Evolutionary conservation across 306 rosid species (phyloP).

Genomic region (Quercus suber): DNA sequence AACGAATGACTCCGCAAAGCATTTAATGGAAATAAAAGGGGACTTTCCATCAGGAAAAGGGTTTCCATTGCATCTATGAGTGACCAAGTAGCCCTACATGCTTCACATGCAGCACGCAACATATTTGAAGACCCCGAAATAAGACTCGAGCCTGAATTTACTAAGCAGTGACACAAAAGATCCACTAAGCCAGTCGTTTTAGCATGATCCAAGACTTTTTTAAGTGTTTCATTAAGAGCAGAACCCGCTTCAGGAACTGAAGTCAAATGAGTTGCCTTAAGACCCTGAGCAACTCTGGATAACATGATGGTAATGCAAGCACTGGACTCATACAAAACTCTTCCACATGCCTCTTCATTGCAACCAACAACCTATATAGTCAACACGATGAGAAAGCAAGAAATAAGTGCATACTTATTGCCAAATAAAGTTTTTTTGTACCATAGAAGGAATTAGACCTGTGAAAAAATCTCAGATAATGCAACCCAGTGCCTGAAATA

Average conservation of each 20-base stretch:
- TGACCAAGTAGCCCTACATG: conserved; percentile 81
- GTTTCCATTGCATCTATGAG: conserved; percentile 67
- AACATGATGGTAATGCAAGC: conserved; percentile 74
- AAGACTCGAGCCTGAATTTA: conserved; percentile 77
- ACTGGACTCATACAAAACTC: conserved; percentile 70
- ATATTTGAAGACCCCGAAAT: conserved; percentile 82
- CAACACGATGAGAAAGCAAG: conserved; percentile 28
- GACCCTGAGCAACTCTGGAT: conserved; percentile 62
- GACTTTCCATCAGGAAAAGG: conserved; percentile 46
- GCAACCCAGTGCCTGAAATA: conserved; percentile 76
- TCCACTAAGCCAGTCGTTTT: conserved; percentile 77
- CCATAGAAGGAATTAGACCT: conserved; percentile 48
- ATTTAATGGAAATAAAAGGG: conserved; percentile 62
- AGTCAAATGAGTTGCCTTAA: conserved; percentile 45
- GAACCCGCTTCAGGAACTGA: conserved; percentile 43
- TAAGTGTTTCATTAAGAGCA: conserved; percentile 39
- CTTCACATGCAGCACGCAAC: conserved; percentile 85
- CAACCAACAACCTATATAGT: conserved; percentile 65
- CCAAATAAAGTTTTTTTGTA: conserved; percentile 13
- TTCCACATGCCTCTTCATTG: conserved; percentile 63
- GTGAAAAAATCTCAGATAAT: conserved; percentile 63
- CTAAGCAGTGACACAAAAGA: conserved; percentile 73
- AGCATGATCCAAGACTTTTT: conserved; percentile 74
- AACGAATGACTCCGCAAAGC: conserved; percentile 55
- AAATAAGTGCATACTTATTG: conserved; percentile 19